Base-by-base conservation (phyloP, 2,329 filamentous ascomycete genomes). In the Cytospora piceicola region DNA sequence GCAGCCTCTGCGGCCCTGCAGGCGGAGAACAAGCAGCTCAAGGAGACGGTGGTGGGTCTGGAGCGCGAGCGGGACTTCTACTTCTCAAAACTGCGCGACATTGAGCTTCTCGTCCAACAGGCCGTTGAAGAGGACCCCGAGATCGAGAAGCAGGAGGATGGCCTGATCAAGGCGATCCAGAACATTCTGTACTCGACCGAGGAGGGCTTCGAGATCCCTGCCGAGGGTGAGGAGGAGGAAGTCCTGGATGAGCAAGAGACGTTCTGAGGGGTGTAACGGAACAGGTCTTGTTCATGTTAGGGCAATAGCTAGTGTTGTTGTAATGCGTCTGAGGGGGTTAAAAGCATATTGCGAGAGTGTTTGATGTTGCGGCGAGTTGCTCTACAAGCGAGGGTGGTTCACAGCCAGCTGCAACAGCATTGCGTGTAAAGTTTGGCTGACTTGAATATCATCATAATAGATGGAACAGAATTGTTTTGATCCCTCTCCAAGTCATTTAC, bases 11-110 rank as follows among this genome's bases (percentile, higher is more conserved):
- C 91, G 14, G 93, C 89, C 4, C 81, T 99, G 72, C 87, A 92
- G 76, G 86, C 91, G 75, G 95, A 98, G 84, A 95, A 96, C 76
- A 85, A 86, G 52, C 91, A 91, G 32, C 85, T 98, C 72, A 97
- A 97, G 84, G 94, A 98, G 82, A 97, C 93, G 0, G 94, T 99
- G n/a, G 85, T 88, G 15, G 95, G 95, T 1, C 84, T 99, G 52
- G 95, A 99, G 84, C 90, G 95, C 73, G 95, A 99, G 82, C 87
- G 95, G 58, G 95, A 99, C 78, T 99, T 99, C 77, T 99, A 99
- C 84, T 99, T 99, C 80, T 96, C 92, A 85, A 99, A 99, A 84
- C 85, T 99, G 70, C 87, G 95, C 67, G 95, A 99, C 76, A 99
- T 99, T 72, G 95, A 99, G 81, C 82, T 99, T 70, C 82, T 99